Evolutionary conservation across 371 early-diverging fungal species (phyloP).

Genomic region (Chytridium lagenaria): DNA sequence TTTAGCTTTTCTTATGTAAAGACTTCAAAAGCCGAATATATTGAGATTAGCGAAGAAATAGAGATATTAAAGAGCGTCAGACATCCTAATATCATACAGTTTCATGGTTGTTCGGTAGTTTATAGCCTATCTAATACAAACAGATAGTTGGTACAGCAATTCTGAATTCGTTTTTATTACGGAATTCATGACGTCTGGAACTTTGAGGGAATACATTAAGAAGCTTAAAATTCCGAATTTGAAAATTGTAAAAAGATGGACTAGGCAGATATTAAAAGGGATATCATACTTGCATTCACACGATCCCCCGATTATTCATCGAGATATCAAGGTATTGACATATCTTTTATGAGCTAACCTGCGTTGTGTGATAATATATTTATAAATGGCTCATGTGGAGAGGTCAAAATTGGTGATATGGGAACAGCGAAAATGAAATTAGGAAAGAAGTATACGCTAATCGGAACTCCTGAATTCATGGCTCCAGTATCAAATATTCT

Average conservation of each 20-base stretch:
- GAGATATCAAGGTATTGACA: conserved; percentile 77
- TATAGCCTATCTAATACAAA: conserved; percentile 15
- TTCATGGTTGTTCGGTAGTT: conserved; percentile 78
- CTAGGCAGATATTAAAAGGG: conserved; percentile 82
- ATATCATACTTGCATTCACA: conserved; percentile 80
- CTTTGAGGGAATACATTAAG: conserved; percentile 61
- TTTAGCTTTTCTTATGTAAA: background rate
- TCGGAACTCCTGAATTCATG: conserved; percentile 73
- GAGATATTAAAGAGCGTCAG: conserved; percentile 71
- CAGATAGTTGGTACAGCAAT: conserved; percentile 16
- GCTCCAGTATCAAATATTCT: conserved; percentile 46
- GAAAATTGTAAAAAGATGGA: conserved; percentile 83
- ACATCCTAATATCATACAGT: conserved; percentile 83
- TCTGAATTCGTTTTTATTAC: conserved; percentile 78
- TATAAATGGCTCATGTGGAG: conserved; percentile 89
- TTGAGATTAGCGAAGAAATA: conserved; percentile 52
- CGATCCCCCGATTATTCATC: conserved; percentile 86
- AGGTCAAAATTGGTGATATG: conserved; percentile 94
- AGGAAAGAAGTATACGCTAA: conserved; percentile 83
- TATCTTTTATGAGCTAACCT: background rate
- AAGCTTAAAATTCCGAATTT: conserved; percentile 62
- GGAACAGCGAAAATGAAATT: conserved; percentile 84
- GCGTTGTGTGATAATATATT: conserved; percentile 78
- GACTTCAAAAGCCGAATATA: conserved; percentile 15
- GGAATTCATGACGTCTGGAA: conserved; percentile 93